Percentiles rank a stretch among this genome's conserved stretches.
These are phyloP conservation scores for Trichomonas vaginalis DNA, from an alignment of 208 protist species.

Conservation along the genomic window DNA sequence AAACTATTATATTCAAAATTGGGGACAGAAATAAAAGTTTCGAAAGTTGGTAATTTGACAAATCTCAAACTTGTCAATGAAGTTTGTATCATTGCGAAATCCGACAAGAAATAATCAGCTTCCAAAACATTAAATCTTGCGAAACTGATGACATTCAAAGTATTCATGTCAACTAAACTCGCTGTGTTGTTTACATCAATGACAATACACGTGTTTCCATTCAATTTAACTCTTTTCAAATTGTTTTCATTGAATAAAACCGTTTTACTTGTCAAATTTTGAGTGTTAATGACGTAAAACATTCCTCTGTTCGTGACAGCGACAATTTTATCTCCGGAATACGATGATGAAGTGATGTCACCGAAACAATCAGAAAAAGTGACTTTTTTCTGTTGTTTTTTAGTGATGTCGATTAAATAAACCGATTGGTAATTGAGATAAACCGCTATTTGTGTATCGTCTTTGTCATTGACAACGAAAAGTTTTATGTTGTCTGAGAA, in stretches of 20 bases:
- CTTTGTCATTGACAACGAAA: neutral
- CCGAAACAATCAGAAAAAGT: neutral
- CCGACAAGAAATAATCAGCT: neutral
- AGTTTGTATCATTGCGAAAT: neutral
- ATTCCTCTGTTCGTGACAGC: neutral
- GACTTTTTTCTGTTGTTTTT: neutral
- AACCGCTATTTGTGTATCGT: neutral
- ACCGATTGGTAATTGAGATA: neutral
- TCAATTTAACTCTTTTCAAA: neutral
- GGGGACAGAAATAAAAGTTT: neutral
- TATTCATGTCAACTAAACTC: neutral
- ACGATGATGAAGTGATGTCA: neutral
- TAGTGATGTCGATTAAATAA: neutral
- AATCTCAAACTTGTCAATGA: neutral
- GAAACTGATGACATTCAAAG: neutral
- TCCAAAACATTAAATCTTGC: neutral
- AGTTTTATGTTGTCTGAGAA: neutral
- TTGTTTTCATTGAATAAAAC: neutral
- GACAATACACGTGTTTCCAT: neutral
- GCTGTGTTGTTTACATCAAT: neutral
- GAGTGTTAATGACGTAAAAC: neutral
- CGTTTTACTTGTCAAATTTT: neutral
- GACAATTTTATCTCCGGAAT: neutral
- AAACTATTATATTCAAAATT: neutral
- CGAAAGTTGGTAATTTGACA: neutral